Evolutionary conservation across 148 eudicot species (phyloP), one percentile per base, ranked within the genome.

Genomic region (Pharnaceum exiguum): DNA sequence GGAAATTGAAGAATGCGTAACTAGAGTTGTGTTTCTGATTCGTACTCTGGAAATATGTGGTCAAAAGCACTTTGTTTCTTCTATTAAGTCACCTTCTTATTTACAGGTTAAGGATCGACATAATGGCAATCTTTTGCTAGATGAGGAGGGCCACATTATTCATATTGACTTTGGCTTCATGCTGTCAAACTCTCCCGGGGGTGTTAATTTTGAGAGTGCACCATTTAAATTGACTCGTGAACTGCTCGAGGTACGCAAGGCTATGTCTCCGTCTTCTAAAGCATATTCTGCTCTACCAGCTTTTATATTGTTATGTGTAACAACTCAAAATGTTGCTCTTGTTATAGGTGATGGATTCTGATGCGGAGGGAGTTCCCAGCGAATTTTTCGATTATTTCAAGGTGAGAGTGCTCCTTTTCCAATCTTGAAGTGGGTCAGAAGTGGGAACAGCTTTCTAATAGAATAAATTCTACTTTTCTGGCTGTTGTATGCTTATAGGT

Each of bases 161-260:
- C 99, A 94, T 79, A 94, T 94, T 54, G 99, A 94, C 68, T 94
- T 89, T 62, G 99, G 99, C 11, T 94, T 94, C 77, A 89, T 94
- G 99, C 87, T 94, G 42, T 94, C 99, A 10, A 94, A 94, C 72
- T 94, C 99, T 38, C 99, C 99, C 29, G 99, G 96, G 12, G 99
- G 99, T 57, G 99, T 94, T 38, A 94, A 89, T 80, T 94, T 94
- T 75, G 99, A 94, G 79, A 94, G 99, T 75, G 99, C 99, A 17
- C 99, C 99, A 36, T 94, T 94, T 67, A 89, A 94, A 63, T 77
- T 94, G 74, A 94, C 99, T 32, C 87, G 99, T 65, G 99, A 94
- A 73, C 99, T 94, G 75, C 93, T 94, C 50, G 99, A 94, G 99
- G 99, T 86, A 65, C 37, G 71, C 28, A 36, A 55, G 7, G 38